Conservation (phyloP, 768 basidiomycete genomes). For the Lactarius deliciosus region DNA sequence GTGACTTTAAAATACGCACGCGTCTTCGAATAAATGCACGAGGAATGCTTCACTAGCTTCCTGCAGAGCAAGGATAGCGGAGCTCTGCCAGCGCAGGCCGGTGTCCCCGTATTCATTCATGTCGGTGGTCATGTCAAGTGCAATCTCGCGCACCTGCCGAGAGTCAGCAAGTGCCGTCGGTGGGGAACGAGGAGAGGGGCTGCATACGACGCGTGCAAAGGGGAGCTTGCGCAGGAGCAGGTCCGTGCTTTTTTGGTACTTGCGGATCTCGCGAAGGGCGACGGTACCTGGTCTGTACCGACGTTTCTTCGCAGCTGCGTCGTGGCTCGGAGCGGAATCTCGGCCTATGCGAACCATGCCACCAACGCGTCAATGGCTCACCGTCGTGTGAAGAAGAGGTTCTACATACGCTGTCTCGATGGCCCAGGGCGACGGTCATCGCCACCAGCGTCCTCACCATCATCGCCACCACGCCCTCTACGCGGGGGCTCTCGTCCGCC, state of each 20-base stretch:
- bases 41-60: conserved; percentile 96
- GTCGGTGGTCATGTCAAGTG: conserved; percentile 84
- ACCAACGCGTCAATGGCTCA: conserved; percentile 8
- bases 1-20: conserved; percentile 60
- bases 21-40: conserved; percentile 97
- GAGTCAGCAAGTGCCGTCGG: not conserved
- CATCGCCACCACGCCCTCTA: not conserved
- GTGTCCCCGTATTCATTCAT: conserved; percentile 57
- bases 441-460: not conserved
- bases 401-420: conserved; percentile 22
- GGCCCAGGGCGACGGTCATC: conserved; percentile 23
- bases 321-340: conserved; percentile 33
- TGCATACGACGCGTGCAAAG: conserved; percentile 85
- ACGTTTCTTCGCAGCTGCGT: conserved; percentile 38
- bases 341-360: conserved; percentile 10
- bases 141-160: conserved; percentile 89
- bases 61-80: conserved; percentile 89
- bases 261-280: conserved; percentile 88
- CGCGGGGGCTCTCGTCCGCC: conserved; percentile 43
- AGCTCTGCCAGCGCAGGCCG: conserved; percentile 90
- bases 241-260: conserved; percentile 93
- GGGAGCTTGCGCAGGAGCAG: conserved; percentile 84
- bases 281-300: conserved; percentile 90
- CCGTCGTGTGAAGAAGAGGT: not conserved
- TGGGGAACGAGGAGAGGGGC: not conserved